These are phyloP conservation scores for Euphorbia peplus DNA, from an alignment of 345 rosid genomes.

Conservation along the genomic window DNA sequence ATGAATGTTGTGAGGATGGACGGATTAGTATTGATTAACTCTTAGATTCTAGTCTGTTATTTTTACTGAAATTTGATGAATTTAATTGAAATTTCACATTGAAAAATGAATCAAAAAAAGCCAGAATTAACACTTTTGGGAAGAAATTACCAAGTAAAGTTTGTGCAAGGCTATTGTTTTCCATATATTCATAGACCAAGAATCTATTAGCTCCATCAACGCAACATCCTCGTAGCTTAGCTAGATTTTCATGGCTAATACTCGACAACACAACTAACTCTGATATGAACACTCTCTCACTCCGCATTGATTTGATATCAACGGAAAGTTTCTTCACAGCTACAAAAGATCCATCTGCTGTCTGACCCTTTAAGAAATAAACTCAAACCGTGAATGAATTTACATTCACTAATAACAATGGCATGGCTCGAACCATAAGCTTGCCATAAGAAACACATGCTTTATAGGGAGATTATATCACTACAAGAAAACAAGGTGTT, in stretches of 20 bases:
- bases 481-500: too few species aligned
- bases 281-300: slow-evolving; percentile 58
- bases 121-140: too few species aligned
- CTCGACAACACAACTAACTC: slow-evolving; percentile 47
- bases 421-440: too few species aligned
- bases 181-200: slow-evolving; percentile 59
- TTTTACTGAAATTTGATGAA: too few species aligned
- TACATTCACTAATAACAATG: too few species aligned
- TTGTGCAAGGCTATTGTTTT: slow-evolving; percentile 48
- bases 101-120: too few species aligned
- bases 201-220: slow-evolving; percentile 44
- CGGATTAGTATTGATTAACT: too few species aligned
- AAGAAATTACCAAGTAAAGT: slow-evolving; percentile 44
- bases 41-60: too few species aligned
- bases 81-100: too few species aligned
- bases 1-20: too few species aligned
- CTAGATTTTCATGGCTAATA: slow-evolving; percentile 52
- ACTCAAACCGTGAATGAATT: not conserved
- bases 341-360: slow-evolving; percentile 36
- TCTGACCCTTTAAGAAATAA: slow-evolving; percentile 38
- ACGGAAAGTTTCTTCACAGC: slow-evolving; percentile 53
- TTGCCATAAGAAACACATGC: too few species aligned
- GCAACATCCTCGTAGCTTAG: slow-evolving; percentile 54
- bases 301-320: slow-evolving; percentile 51
- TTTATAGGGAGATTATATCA: too few species aligned